Conservation (phyloP, 2,329 filamentous ascomycete species). For the Passalora sequoiae region DNA sequence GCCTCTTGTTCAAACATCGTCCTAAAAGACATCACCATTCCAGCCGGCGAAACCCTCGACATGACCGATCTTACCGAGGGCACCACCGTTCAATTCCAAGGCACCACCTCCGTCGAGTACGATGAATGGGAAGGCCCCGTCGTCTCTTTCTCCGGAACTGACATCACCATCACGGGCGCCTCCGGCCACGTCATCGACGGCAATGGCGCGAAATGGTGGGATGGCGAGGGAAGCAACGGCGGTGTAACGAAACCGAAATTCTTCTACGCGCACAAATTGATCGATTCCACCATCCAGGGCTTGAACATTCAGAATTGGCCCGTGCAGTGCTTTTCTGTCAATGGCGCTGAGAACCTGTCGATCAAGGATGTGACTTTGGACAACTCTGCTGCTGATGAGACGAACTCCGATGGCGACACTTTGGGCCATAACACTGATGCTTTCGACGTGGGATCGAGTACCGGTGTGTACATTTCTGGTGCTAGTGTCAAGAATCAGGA, state of each 20-base stretch:
- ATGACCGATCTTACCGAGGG: conserved; percentile 39
- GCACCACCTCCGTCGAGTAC: conserved; percentile 63
- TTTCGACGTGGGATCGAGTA: conserved; percentile 33
- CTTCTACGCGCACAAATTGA: conserved; percentile 39
- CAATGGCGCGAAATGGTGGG: conserved; percentile 42
- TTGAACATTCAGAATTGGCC: conserved; percentile 41
- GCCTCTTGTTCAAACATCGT: conserved; percentile 41
- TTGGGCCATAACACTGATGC: conserved; percentile 38
- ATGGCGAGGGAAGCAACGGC: conserved; percentile 46
- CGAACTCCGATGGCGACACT: conserved; percentile 34
- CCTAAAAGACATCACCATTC: conserved; percentile 39
- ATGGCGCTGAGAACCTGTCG: conserved; percentile 31
- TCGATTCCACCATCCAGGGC: conserved; percentile 35
- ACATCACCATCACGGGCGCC: conserved; percentile 51
- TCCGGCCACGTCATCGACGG: conserved; percentile 50
- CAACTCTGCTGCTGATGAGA: conserved; percentile 37
- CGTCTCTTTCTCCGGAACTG: conserved; percentile 55
- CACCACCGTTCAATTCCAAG: conserved; percentile 51
- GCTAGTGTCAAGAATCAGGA: conserved; percentile 33
- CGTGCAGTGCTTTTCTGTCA: conserved; percentile 39
- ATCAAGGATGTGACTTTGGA: conserved; percentile 38
- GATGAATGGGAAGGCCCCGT: conserved; percentile 62
- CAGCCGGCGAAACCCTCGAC: conserved; percentile 38
- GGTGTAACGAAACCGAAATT: conserved; percentile 40
- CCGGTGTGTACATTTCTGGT: conserved; percentile 28